Conservation (phyloP, 1,284 basidiomycete species). For the Cerrena zonata region DNA sequence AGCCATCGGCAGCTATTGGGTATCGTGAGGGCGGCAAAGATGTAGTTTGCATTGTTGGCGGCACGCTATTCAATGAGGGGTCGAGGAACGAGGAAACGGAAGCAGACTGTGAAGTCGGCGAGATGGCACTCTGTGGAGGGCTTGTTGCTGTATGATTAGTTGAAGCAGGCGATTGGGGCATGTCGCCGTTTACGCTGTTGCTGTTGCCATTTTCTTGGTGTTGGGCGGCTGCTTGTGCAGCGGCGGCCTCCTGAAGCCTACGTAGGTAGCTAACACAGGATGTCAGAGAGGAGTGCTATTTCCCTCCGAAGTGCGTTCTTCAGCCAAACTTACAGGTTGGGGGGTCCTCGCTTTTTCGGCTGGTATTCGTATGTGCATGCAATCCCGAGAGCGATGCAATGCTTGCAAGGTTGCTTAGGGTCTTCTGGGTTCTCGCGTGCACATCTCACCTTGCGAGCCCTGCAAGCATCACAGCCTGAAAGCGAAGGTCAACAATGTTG, state of each 20-base stretch:
- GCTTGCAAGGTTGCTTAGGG: slow-evolving; percentile 71
- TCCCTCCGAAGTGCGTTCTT: slow-evolving; percentile 6
- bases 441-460: slow-evolving; percentile 77
- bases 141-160: slow-evolving; percentile 38
- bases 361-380: slow-evolving; percentile 86
- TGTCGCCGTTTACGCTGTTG: slow-evolving; percentile 34
- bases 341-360: slow-evolving; percentile 85
- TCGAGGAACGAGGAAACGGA: slow-evolving; percentile 49
- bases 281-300: slow-evolving; percentile 6
- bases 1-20: slow-evolving; percentile 64
- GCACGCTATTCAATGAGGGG: slow-evolving; percentile 39
- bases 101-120: slow-evolving; percentile 34
- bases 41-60: slow-evolving; percentile 33
- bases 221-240: slow-evolving; percentile 41
- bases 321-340: slow-evolving; percentile 64
- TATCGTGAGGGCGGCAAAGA: slow-evolving; percentile 62
- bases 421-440: slow-evolving; percentile 73
- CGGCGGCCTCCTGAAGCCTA: slow-evolving; percentile 71
- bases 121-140: slow-evolving; percentile 43
- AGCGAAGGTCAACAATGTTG: slow-evolving; percentile 13
- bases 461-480: slow-evolving; percentile 76
- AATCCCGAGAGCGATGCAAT: slow-evolving; percentile 76
- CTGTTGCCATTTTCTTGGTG: slow-evolving; percentile 34
- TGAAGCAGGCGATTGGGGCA: slow-evolving; percentile 46
- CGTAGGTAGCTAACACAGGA: slow-evolving; percentile 56